Conservation (phyloP, 805 yeast genomes). For the Metschnikowia similis region DNA sequence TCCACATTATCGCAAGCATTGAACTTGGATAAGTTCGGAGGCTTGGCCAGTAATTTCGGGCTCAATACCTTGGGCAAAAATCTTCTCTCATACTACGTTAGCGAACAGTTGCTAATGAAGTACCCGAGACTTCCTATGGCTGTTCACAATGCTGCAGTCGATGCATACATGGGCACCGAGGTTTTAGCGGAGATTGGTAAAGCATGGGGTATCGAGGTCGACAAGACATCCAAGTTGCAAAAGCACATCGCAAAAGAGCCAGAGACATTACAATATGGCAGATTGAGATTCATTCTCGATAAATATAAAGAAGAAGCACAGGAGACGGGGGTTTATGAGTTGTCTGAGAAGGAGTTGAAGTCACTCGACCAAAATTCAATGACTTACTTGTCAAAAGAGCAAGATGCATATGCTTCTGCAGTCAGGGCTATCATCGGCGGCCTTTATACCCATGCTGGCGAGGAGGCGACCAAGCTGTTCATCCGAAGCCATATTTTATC, state of each 20-base stretch:
- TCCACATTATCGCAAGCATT: slow-evolving; percentile 78
- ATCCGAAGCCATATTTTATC: slow-evolving; percentile 72
- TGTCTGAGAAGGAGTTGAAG: slow-evolving; percentile 22
- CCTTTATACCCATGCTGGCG: slow-evolving; percentile 68
- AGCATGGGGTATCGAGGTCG: slow-evolving; percentile 87
- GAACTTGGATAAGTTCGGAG: slow-evolving; percentile 47
- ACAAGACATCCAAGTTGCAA: slow-evolving; percentile 56
- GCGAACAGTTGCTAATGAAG: slow-evolving; percentile 65
- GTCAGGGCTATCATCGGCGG: slow-evolving; percentile 85
- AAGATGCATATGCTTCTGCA: slow-evolving; percentile 56
- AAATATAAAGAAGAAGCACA: slow-evolving; percentile 24
- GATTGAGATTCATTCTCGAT: slow-evolving; percentile 48
- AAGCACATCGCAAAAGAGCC: slow-evolving; percentile 68
- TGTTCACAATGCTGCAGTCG: slow-evolving; percentile 70
- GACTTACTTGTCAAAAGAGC: slow-evolving; percentile 32
- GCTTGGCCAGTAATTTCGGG: slow-evolving; percentile 68
- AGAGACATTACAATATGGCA: slow-evolving; percentile 64
- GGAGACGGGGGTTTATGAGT: slow-evolving; percentile 50
- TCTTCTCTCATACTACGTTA: slow-evolving; percentile 67
- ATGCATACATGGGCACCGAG: slow-evolving; percentile 66
- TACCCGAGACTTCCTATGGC: slow-evolving; percentile 89
- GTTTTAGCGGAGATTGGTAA: slow-evolving; percentile 65
- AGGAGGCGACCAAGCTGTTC: slow-evolving; percentile 60
- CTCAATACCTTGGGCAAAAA: slow-evolving; percentile 79
- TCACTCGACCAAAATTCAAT: slow-evolving; percentile 14